Evolutionary conservation across 2,329 filamentous ascomycete genomes (phyloP).

Genomic region (Beauveria caledonica): DNA sequence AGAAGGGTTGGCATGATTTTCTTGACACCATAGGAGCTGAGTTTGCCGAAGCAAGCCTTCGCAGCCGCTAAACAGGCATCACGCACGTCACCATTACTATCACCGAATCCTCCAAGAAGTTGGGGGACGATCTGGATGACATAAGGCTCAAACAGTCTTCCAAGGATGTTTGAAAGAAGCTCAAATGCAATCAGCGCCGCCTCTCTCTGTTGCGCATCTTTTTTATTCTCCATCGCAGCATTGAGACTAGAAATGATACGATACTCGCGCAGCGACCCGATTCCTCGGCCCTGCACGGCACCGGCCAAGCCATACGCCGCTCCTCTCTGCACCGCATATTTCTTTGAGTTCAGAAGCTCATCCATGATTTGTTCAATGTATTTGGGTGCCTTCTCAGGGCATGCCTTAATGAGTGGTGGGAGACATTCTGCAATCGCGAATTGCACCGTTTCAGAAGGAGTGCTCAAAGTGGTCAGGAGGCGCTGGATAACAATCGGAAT

Average conservation of each 20-base stretch:
- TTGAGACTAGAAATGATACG: slow-evolving; percentile 76
- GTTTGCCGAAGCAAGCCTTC: slow-evolving; percentile 84
- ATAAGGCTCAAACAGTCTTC: slow-evolving; percentile 88
- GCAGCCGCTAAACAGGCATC: slow-evolving; percentile 88
- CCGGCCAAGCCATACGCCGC: slow-evolving; percentile 93
- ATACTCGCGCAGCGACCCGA: slow-evolving; percentile 73
- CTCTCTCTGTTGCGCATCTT: slow-evolving; percentile 80
- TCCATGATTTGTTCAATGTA: slow-evolving; percentile 79
- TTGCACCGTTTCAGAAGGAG: slow-evolving; percentile 92
- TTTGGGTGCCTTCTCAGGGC: slow-evolving; percentile 64
- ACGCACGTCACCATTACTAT: slow-evolving; percentile 79
- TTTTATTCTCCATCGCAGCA: slow-evolving; percentile 88
- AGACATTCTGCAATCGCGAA: slow-evolving; percentile 93
- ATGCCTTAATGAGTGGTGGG: slow-evolving; percentile 79
- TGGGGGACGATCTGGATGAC: slow-evolving; percentile 93
- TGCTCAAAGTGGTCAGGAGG: slow-evolving; percentile 78
- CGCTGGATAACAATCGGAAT: slow-evolving; percentile 82
- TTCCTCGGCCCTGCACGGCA: slow-evolving; percentile 79
- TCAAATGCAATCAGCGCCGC: slow-evolving; percentile 87
- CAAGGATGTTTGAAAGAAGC: slow-evolving; percentile 76
- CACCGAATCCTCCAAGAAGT: slow-evolving; percentile 80
- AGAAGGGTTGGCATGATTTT: slow-evolving; percentile 86
- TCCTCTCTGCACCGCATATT: slow-evolving; percentile 85
- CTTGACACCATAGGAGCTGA: slow-evolving; percentile 95
- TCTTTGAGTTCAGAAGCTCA: slow-evolving; percentile 76